A percentile compares a stretch with the other conserved stretches of the same genome.
These are phyloP conservation scores for Platanus orientalis DNA, from an alignment of 164 flowering plant genomes.

Conservation along the genomic window DNA sequence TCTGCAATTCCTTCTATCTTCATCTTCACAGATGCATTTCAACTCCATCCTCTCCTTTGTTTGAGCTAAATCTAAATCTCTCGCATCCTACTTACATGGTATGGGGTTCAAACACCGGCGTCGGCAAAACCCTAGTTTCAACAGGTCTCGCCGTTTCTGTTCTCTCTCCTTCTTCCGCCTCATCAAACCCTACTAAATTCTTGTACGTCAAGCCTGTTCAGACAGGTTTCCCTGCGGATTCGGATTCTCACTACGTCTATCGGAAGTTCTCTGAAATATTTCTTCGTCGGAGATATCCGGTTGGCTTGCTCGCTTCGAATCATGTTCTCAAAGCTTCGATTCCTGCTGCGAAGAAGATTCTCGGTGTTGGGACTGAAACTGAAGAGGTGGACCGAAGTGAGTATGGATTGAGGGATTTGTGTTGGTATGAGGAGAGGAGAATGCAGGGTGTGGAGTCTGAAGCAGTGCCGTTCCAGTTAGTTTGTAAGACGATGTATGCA, in stretches of 20 bases:
- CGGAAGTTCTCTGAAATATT: constrained; percentile 46
- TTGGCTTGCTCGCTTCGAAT: constrained; percentile 49
- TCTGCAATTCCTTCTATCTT: background rate
- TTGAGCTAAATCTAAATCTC: constrained; percentile 32
- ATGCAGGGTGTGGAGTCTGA: constrained; percentile 21
- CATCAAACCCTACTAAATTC: constrained; percentile 28
- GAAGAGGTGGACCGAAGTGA: constrained; percentile 8
- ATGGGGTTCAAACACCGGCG: constrained; percentile 86
- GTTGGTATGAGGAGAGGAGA: constrained; percentile 45
- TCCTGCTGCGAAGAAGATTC: constrained; percentile 28
- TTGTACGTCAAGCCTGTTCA: constrained; percentile 84
- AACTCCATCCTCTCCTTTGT: constrained; percentile 5
- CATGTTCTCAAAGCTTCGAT: constrained; percentile 44
- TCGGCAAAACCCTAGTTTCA: constrained; percentile 94
- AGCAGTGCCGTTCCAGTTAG: constrained; percentile 35
- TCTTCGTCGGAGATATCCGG: constrained; percentile 21
- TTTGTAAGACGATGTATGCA: constrained; percentile 68
- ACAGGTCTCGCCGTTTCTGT: constrained; percentile 71
- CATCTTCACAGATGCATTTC: constrained; percentile 5
- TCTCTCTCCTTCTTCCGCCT: constrained; percentile 23
- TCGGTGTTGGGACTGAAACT: constrained; percentile 9
- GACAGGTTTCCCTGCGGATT: constrained; percentile 90
- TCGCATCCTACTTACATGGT: constrained; percentile 74
- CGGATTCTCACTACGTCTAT: constrained; percentile 76
- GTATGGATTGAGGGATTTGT: constrained; percentile 38